Evolutionary conservation across 768 basidiomycete species (phyloP).

Genomic region (Boletus patriciae): DNA sequence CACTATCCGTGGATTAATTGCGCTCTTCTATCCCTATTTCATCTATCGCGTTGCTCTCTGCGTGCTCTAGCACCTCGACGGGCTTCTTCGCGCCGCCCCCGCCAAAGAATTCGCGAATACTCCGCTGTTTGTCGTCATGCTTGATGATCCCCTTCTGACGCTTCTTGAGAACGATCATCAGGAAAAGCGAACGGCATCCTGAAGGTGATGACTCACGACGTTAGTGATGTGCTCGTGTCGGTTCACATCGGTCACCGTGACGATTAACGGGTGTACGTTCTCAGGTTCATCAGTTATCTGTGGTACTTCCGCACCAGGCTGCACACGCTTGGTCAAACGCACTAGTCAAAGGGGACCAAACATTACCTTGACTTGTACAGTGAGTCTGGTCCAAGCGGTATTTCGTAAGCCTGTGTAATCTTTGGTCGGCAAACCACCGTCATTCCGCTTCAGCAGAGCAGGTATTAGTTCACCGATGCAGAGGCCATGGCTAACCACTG

Average conservation of each 20-base stretch:
- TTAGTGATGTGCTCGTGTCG: constrained; percentile 52
- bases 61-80: constrained; percentile 12
- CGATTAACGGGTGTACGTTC: constrained; percentile 36
- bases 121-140: constrained; percentile 72
- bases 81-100: constrained; percentile 25
- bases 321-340: constrained; percentile 4
- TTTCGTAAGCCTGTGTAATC: constrained; percentile 57
- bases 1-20: constrained; percentile 10
- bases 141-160: constrained; percentile 80
- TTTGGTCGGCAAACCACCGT: constrained; percentile 25
- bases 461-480: constrained; percentile 62
- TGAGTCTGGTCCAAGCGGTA: constrained; percentile 66
- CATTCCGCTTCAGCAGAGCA: constrained; percentile 47
- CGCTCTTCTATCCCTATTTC: constrained; percentile 15
- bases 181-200: not conserved
- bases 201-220: constrained; percentile 46
- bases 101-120: constrained; percentile 74
- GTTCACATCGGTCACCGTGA: constrained; percentile 54
- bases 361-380: constrained; percentile 48
- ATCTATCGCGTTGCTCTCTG: constrained; percentile 32
- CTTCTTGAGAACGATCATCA: constrained; percentile 38
- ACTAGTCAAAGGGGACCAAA: not conserved
- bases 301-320: constrained; percentile 33
- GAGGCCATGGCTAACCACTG: constrained; percentile 73
- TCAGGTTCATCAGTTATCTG: constrained; percentile 19